A percentile compares a stretch with the other conserved stretches of the same genome.
phyloP scores from a whole-genome alignment of 129 eudicot genomes.

The Cynara cardunculus region DNA sequence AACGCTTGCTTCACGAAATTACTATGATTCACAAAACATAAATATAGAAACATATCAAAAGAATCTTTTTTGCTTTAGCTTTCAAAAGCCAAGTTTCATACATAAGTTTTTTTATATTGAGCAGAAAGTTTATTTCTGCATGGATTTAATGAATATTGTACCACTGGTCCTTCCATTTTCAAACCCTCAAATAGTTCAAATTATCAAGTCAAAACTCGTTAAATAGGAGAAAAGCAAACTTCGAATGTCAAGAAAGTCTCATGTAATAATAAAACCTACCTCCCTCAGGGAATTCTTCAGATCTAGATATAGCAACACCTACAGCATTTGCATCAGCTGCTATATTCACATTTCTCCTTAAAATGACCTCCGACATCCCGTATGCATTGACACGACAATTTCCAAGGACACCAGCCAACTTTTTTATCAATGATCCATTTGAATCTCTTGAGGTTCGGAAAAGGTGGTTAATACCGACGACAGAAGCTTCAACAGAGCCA shows the following conservation, averaged over 20 bases:
- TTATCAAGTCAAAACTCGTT: not conserved
- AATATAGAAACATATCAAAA: not conserved
- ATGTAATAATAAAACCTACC: conserved; percentile 36
- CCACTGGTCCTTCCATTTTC: not conserved
- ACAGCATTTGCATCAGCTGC: conserved; percentile 80
- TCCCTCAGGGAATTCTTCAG: conserved; percentile 34
- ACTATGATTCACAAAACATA: not conserved
- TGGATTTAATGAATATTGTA: not conserved
- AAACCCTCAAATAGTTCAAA: not conserved
- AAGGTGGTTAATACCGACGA: conserved; percentile 76
- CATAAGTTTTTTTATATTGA: not conserved
- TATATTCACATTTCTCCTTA: conserved; percentile 68
- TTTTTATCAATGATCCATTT: conserved; percentile 69
- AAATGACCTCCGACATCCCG: conserved; percentile 58
- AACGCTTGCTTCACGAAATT: conserved; percentile 6
- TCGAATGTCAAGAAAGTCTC: not conserved
- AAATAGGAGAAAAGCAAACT: not conserved
- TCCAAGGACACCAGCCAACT: conserved; percentile 54
- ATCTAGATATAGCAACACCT: conserved; percentile 58
- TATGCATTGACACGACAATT: conserved; percentile 40
- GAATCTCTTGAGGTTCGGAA: conserved; percentile 66
- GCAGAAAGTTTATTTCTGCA: not conserved
- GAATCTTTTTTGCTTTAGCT: not conserved
- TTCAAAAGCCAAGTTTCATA: not conserved
- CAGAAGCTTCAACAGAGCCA: conserved; percentile 81